Evolutionary conservation across 495 filamentous ascomycete genomes (phyloP).

Genomic region (Xylaria telfairii): DNA sequence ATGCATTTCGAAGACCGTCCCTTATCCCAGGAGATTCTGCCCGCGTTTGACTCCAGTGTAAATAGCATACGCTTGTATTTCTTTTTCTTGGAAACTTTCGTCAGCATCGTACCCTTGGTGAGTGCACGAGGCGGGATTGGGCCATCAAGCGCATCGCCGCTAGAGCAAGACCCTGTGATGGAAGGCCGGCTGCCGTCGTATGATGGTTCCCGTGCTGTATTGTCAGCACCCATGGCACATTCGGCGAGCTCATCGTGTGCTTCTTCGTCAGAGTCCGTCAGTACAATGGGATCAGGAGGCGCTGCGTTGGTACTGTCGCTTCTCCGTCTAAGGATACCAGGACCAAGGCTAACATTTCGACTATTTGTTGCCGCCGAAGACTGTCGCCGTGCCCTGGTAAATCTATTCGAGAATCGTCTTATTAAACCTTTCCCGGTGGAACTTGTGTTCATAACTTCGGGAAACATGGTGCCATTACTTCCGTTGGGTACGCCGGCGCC

Average conservation of each 20-base stretch:
- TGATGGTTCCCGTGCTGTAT: slow-evolving; percentile 37
- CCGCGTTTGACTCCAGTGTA: slow-evolving; percentile 77
- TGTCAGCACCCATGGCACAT: slow-evolving; percentile 35
- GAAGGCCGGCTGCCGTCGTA: slow-evolving; percentile 48
- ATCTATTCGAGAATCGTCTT: slow-evolving; percentile 54
- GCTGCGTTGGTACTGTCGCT: slow-evolving; percentile 81
- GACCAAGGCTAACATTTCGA: slow-evolving; percentile 85
- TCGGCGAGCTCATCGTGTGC: slow-evolving; percentile 48
- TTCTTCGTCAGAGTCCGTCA: slow-evolving; percentile 72
- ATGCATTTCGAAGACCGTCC: slow-evolving; percentile 79
- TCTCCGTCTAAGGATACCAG: slow-evolving; percentile 81
- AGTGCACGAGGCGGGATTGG: slow-evolving; percentile 74
- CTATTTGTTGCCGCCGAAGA: slow-evolving; percentile 75
- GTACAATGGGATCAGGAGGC: slow-evolving; percentile 57
- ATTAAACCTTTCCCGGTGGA: slow-evolving; percentile 45
- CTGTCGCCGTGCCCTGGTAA: slow-evolving; percentile 60
- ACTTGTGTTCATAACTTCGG: slow-evolving; percentile 41
- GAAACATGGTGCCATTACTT: slow-evolving; percentile 45
- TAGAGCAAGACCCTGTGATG: slow-evolving; percentile 41
- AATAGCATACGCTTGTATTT: slow-evolving; percentile 76
- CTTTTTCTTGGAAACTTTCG: slow-evolving; percentile 81
- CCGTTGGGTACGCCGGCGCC: slow-evolving; percentile 38
- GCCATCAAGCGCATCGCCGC: slow-evolving; percentile 53
- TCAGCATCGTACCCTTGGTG: slow-evolving; percentile 75
- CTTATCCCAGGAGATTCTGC: slow-evolving; percentile 86